phyloP scores from a whole-genome alignment of 2,329 filamentous ascomycete species.

The Magnaporthiopsis rhizophila region DNA sequence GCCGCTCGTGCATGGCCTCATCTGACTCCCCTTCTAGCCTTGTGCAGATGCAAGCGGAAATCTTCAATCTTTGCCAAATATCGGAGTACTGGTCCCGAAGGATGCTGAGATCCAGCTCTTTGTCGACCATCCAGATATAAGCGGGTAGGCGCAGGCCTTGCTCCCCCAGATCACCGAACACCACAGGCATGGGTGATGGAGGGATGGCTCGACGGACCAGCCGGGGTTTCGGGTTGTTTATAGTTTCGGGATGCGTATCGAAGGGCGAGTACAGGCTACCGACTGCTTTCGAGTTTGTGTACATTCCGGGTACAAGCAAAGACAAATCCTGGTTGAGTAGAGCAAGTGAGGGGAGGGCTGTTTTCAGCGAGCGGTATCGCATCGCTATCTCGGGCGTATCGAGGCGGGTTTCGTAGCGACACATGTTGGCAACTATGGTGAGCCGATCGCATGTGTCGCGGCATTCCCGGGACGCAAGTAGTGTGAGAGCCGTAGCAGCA shows the following conservation, averaged over 20 bases:
- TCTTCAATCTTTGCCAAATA: not conserved
- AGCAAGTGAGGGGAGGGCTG: not conserved
- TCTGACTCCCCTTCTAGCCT: not conserved
- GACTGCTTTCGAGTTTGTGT: not conserved
- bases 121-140: not conserved
- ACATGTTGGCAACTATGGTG: not conserved
- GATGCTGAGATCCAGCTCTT: not conserved
- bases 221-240: not conserved
- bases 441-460: not conserved
- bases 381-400: not conserved
- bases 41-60: not conserved
- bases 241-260: not conserved
- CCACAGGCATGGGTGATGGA: rapidly evolving
- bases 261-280: not conserved
- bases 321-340: not conserved
- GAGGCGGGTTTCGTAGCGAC: not conserved
- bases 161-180: too few relatives aligned
- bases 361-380: not conserved
- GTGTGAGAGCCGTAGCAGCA: not conserved
- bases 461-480: not conserved
- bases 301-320: not conserved
- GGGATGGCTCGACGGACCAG: not conserved
- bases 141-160: not conserved
- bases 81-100: not conserved
- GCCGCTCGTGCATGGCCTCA: not conserved